These are phyloP conservation scores for Macadamia integrifolia DNA, from an alignment of 164 flowering plant genomes.

Conservation along the genomic window DNA sequence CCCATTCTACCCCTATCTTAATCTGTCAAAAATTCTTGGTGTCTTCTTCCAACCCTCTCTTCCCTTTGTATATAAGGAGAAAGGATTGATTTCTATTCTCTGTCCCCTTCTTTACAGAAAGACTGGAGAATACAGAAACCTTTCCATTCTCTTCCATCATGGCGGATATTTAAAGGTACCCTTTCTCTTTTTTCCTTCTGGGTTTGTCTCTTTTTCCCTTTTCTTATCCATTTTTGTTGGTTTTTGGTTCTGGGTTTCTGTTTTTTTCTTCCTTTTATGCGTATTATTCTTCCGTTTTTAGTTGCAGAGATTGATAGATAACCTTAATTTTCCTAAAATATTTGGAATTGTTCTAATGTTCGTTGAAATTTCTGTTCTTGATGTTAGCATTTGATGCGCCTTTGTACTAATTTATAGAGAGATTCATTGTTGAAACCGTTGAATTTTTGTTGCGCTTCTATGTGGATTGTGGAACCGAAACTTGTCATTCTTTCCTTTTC, in stretches of 20 bases:
- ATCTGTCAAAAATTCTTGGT: slow-evolving; percentile 2
- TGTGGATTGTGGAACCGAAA: too few species aligned
- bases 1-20: slow-evolving; percentile 12
- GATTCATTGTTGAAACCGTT: too few species aligned
- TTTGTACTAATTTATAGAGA: neutral
- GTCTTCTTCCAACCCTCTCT: slow-evolving; percentile 9
- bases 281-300: neutral
- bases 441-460: too few species aligned
- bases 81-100: slow-evolving; percentile 1
- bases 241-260: neutral
- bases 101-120: neutral
- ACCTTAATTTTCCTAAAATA: neutral
- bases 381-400: slow-evolving; percentile 1
- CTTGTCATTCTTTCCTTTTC: neutral
- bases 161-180: slow-evolving; percentile 28
- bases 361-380: neutral
- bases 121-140: slow-evolving; percentile 5
- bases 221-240: neutral
- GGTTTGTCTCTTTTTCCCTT: neutral
- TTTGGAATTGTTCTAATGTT: neutral
- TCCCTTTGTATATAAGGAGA: neutral
- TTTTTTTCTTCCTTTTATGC: slow-evolving; percentile 3
- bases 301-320: slow-evolving; percentile 1
- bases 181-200: neutral
- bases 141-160: slow-evolving; percentile 16